Evolutionary conservation across 805 yeast genomes (phyloP).

Genomic region (Sungouiella thailandica): DNA sequence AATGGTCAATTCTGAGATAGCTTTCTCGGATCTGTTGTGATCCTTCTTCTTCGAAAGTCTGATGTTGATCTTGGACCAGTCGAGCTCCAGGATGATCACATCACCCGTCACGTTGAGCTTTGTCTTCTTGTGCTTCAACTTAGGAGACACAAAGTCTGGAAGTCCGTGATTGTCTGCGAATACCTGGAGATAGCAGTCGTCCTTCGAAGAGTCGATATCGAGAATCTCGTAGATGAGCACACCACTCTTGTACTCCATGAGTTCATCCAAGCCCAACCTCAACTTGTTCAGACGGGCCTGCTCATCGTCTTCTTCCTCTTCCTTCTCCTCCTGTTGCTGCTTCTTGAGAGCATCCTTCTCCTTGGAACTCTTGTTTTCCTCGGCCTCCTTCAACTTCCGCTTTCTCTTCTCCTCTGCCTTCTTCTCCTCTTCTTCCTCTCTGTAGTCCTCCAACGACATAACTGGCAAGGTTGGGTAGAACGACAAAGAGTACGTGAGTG

Average conservation of each 20-base stretch:
- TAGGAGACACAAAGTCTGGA: constrained; percentile 54
- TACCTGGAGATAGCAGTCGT: constrained; percentile 64
- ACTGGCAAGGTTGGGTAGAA: constrained; percentile 84
- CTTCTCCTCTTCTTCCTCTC: constrained; percentile 41
- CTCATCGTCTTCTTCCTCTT: constrained; percentile 28
- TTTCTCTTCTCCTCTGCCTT: constrained; percentile 20
- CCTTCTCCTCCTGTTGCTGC: constrained; percentile 25
- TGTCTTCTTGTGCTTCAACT: constrained; percentile 39
- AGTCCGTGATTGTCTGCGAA: constrained; percentile 74
- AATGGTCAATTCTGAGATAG: constrained; percentile 56
- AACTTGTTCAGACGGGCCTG: constrained; percentile 23
- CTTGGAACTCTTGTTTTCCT: constrained; percentile 19
- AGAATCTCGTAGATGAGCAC: constrained; percentile 64
- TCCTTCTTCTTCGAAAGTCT: constrained; percentile 54
- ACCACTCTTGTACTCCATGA: constrained; percentile 64
- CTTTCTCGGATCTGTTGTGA: constrained; percentile 50
- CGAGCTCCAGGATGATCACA: constrained; percentile 69
- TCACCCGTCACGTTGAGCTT: constrained; percentile 55
- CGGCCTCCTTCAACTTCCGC: constrained; percentile 27
- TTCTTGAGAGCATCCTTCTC: constrained; percentile 13
- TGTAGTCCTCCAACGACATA: constrained; percentile 67
- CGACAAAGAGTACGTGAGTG: constrained; percentile 63
- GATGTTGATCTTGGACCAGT: constrained; percentile 62
- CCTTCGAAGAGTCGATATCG: constrained; percentile 51
- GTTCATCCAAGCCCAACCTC: constrained; percentile 54